Base-by-base conservation (phyloP, 2,329 filamentous ascomycete genomes). In the Claviceps lovelessii region DNA sequence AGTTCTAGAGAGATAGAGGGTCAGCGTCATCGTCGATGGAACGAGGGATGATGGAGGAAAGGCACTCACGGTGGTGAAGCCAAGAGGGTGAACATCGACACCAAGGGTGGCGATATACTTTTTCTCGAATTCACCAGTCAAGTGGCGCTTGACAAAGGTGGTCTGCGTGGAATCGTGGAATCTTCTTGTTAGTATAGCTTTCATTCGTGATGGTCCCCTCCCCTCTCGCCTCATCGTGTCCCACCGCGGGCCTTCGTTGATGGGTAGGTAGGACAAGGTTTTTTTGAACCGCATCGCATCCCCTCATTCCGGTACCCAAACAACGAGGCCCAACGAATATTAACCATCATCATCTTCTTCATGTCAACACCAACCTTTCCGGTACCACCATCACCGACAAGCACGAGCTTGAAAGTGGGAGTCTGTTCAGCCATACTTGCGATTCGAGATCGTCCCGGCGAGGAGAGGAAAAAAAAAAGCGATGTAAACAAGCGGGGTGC, bases 41-140 rank as follows among this genome's bases (percentile, higher is more conserved):
- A 23, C 15, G 6, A 45, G 41, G 46, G 23, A 11, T 11, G 23
- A 29, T 55, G 58, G 57, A 52, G 55, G 63, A 62, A 53, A 63
- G 62, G 53, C 51, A 80, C 89, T 78, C 89, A 97, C 90, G 72
- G 91, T 97, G 68, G 85, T 89, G 84, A 98, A 98, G 68, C 85
- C 87, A 63, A 98, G 88, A 73, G 93, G 93, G 81, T 98, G 93
- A 63, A 98, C 93, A 75, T 98, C 93, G 72, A 98, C 93, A 86
- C 93, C 93, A 62, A 98, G 88, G 58, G 93, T 98, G 68, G 93
- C 93, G 74, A 98, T 97, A 79, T 98, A 98, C 81, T 97, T 98
- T 87, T 98, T 98, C 80, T 98, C 93, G 72, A 98, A 98, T 75
- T 98, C 93, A 73, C 93, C 93, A 71, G 93, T 98, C 84, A 97